Percentiles rank a stretch among this genome's conserved stretches.
These are phyloP conservation scores for Echites panduratus DNA, from an alignment of 257 asterid genomes.

Conservation along the genomic window DNA sequence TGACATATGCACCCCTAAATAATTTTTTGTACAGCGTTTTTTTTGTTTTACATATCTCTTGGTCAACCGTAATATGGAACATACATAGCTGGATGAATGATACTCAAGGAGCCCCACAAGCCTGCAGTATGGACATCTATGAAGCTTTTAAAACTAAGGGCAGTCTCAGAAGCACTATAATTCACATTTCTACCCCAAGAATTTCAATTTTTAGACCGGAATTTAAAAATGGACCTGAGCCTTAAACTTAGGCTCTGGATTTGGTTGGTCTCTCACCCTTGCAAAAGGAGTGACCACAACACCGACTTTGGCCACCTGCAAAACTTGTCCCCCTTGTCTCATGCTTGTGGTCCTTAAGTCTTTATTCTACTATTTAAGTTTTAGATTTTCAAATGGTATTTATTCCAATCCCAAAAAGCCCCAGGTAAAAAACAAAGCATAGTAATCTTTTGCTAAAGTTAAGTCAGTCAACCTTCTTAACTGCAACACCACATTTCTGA, in stretches of 20 bases:
- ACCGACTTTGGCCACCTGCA: not conserved
- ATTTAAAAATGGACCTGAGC: not conserved
- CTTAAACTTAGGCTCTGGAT: not conserved
- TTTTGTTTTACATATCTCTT: not conserved
- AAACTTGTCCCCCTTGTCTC: not conserved
- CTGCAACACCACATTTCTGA: too few relatives aligned
- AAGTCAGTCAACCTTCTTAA: not conserved
- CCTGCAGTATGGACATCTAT: not conserved
- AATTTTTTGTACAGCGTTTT: constrained; percentile 8
- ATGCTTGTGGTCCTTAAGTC: not conserved
- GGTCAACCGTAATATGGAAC: constrained; percentile 4
- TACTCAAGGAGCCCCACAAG: not conserved
- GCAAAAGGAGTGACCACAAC: not conserved
- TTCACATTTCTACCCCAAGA: not conserved
- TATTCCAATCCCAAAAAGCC: not conserved
- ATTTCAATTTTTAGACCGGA: too few relatives aligned
- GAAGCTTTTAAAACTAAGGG: not conserved
- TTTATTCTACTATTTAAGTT: too few relatives aligned
- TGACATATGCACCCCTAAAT: constrained; percentile 12
- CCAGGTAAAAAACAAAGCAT: not conserved
- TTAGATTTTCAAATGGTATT: not conserved
- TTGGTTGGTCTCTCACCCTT: not conserved
- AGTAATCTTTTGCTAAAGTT: not conserved
- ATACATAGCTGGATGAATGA: not conserved
- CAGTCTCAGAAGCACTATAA: too few relatives aligned